Evolutionary conservation across 441 rosid species (phyloP), one percentile per base, ranked within the genome.

Genomic region (Viola pubescens): DNA sequence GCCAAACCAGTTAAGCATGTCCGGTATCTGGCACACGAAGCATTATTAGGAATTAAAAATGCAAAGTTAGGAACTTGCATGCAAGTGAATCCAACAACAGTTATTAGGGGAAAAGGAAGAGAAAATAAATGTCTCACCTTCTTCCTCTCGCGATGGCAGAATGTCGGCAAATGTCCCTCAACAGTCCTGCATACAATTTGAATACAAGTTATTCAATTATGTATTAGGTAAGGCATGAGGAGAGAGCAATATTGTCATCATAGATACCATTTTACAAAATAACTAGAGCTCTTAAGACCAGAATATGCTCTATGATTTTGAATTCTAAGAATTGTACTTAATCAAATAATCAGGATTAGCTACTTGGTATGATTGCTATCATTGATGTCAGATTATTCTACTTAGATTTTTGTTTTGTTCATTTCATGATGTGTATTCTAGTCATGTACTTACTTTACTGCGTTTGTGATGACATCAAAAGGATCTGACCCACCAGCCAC

Each of bases 1-100:
- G 12, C 89, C 87, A 70, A 81, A 84, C 86, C 86, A 81, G 60
- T 84, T 81, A 68, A 84, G 68, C 80, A 78, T 69, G 69, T 79
- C 81, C 0, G 83, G 89, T 80, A 75, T 80, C 83, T 80, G 65
- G 63, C 57, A 44, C 61, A 51, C 3, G 19, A 53, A 67, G 48
- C 49, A 53, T 0, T 16, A 16, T 7, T 59, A 3, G 14, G 5
- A 41, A 51, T 4, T 43, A 66, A 45, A 26, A 52, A 52, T 10
- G 19, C 1, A 50, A 1, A 5, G 16, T 50, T 3, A 7, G 44
- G 14, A 60, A 10, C 54, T 11, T 4, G 13, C 16, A 46, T 12
- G 6, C 37, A 61, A 13, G 26, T 12, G 3, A 56, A 49, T 10
- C 19, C 0, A 50, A 41, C 2, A 12, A 54, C 34, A 13, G 7